phyloP scores from a whole-genome alignment of 2,329 filamentous ascomycete genomes.

The Fusarium tupiense region DNA sequence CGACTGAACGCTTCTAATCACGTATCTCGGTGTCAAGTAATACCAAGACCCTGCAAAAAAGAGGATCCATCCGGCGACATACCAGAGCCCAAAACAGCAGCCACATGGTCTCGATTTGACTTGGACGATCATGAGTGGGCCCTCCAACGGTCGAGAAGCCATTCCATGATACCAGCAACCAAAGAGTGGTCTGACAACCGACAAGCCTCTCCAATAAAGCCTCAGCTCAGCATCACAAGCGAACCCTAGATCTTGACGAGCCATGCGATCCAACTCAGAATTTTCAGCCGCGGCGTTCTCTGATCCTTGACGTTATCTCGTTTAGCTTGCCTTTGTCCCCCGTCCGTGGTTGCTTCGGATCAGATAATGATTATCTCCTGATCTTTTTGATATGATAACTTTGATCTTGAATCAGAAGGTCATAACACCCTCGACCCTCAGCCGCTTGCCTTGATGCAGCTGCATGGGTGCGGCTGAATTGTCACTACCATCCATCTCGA shows the following conservation, averaged over 20 bases:
- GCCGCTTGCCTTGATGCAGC: background rate
- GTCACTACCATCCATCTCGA: constrained; percentile 1
- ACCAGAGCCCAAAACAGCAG: constrained; percentile 31
- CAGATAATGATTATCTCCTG: constrained; percentile 24
- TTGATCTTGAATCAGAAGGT: constrained; percentile 19
- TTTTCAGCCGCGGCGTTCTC: constrained; percentile 13
- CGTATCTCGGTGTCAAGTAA: background rate
- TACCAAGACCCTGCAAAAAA: background rate
- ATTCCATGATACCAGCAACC: constrained; percentile 11
- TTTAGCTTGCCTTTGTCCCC: background rate
- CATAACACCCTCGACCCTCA: background rate
- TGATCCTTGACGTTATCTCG: background rate
- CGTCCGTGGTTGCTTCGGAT: constrained; percentile 8
- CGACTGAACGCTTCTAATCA: background rate
- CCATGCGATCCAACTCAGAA: background rate
- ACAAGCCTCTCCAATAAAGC: background rate
- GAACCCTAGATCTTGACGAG: background rate
- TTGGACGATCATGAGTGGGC: constrained; percentile 17
- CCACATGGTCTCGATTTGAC: constrained; percentile 13
- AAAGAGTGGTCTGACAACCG: constrained; percentile 14
- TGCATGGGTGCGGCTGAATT: constrained; percentile 16
- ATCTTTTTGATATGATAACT: constrained; percentile 36
- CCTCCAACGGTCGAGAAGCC: constrained; percentile 34
- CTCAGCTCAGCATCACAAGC: background rate
- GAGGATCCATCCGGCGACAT: constrained; percentile 33